Conservation (phyloP, 129 eudicot species). For the Lactuca saligna region DNA sequence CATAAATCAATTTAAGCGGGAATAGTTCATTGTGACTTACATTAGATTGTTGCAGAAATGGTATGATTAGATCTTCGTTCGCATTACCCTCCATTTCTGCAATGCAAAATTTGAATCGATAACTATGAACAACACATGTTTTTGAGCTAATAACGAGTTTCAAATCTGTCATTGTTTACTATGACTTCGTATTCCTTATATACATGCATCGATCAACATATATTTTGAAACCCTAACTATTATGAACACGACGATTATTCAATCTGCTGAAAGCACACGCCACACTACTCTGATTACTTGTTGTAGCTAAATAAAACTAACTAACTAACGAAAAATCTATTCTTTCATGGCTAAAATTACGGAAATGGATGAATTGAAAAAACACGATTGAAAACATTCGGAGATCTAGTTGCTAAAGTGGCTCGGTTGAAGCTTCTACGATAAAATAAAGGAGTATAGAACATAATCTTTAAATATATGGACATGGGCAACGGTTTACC, state of each 20-base stretch:
- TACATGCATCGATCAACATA: background rate
- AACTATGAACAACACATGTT: conserved; percentile 11
- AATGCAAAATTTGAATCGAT: conserved; percentile 2
- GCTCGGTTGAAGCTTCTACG: background rate
- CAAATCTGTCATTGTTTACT: background rate
- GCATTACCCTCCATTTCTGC: conserved; percentile 57
- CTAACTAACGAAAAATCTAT: background rate
- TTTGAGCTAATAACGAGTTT: background rate
- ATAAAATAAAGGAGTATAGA: background rate
- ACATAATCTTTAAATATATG: background rate
- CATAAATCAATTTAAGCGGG: background rate
- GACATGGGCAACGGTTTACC: conserved; percentile 13
- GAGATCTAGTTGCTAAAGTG: background rate
- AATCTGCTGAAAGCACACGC: background rate
- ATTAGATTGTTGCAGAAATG: conserved; percentile 54
- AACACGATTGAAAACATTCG: background rate
- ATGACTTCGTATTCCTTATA: background rate
- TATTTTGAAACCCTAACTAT: conserved; percentile 13
- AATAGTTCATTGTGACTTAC: conserved; percentile 39
- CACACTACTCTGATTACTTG: background rate
- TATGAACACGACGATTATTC: background rate
- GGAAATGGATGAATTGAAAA: background rate
- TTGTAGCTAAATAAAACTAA: conserved; percentile 1
- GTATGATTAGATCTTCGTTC: conserved; percentile 55
- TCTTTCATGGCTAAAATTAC: background rate